Evolutionary conservation across 2,329 filamentous ascomycete species (phyloP).

Genomic region (Fusarium succisae): DNA sequence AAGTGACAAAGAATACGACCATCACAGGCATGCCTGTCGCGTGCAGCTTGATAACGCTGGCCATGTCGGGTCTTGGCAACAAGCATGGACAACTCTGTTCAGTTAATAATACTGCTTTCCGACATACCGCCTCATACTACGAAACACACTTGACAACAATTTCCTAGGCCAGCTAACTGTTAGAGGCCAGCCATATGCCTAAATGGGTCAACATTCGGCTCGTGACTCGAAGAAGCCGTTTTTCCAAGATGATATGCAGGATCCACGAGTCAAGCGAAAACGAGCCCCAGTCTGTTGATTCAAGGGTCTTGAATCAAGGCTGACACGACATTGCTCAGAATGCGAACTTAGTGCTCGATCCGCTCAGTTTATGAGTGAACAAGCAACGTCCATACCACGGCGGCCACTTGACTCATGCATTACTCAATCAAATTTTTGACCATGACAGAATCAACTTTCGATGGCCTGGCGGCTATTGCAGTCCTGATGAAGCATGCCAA

Average conservation of each 20-base stretch:
- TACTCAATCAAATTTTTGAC: neutral
- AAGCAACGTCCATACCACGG: neutral
- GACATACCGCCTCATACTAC: slow-evolving; percentile 12
- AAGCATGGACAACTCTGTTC: slow-evolving; percentile 24
- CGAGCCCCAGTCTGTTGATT: slow-evolving; percentile 25
- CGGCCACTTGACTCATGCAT: neutral
- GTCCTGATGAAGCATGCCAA: slow-evolving; percentile 19
- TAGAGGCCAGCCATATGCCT: slow-evolving; percentile 33
- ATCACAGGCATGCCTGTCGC: slow-evolving; percentile 11
- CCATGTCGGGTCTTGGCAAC: slow-evolving; percentile 33
- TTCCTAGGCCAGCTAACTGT: neutral
- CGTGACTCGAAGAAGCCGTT: slow-evolving; percentile 41
- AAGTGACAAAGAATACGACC: neutral
- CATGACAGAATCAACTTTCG: neutral
- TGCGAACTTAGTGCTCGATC: slow-evolving; percentile 2
- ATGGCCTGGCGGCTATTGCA: slow-evolving; percentile 9
- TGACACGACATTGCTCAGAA: slow-evolving; percentile 16
- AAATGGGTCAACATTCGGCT: slow-evolving; percentile 28
- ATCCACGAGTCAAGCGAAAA: slow-evolving; percentile 50
- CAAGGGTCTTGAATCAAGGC: slow-evolving; percentile 17
- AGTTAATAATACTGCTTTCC: slow-evolving; percentile 8
- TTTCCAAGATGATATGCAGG: slow-evolving; percentile 47
- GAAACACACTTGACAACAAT: slow-evolving; percentile 24
- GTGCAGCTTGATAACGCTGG: slow-evolving; percentile 16
- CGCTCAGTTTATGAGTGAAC: slow-evolving; percentile 6